A percentile compares a stretch with the other conserved stretches of the same genome.
These are phyloP conservation scores for Exophiala sideris DNA, from an alignment of 2,329 filamentous ascomycete genomes.

Conservation along the genomic window DNA sequence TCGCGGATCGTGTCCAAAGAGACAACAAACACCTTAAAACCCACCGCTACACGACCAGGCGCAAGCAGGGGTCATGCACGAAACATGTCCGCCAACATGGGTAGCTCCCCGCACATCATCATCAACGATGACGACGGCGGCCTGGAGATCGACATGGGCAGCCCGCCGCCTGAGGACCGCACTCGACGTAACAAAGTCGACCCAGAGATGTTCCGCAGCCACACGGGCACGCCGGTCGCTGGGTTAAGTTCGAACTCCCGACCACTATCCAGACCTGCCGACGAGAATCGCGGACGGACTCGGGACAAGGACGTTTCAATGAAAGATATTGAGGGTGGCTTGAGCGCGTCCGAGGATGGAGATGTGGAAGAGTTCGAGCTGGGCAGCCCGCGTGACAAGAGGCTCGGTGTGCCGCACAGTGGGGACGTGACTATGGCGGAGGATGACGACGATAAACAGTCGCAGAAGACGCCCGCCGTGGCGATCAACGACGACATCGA, in stretches of 20 bases:
- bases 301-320: constrained; percentile 26
- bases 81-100: constrained; percentile 21
- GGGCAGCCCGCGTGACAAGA: constrained; percentile 18
- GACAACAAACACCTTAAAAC: background rate
- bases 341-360: constrained; percentile 35
- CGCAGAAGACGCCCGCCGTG: background rate
- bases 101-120: constrained; percentile 39
- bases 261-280: background rate
- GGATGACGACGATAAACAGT: background rate
- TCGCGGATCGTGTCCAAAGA: constrained; percentile 1
- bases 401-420: constrained; percentile 2
- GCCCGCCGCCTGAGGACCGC: constrained; percentile 40
- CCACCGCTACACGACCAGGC: background rate
- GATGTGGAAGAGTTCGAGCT: constrained; percentile 45
- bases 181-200: constrained; percentile 17
- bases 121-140: constrained; percentile 39
- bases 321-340: constrained; percentile 38
- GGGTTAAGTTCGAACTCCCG: constrained; percentile 10
- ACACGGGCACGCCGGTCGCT: constrained; percentile 19
- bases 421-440: constrained; percentile 10
- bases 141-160: constrained; percentile 49
- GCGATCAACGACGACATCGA: constrained; percentile 33
- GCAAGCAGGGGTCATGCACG: constrained; percentile 11
- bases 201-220: constrained; percentile 23
- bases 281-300: constrained; percentile 8